Percentiles rank a stretch among this genome's conserved stretches.
Conservation (phyloP, 176 grass and related monocot species). For the Carex myosuroides region DNA sequence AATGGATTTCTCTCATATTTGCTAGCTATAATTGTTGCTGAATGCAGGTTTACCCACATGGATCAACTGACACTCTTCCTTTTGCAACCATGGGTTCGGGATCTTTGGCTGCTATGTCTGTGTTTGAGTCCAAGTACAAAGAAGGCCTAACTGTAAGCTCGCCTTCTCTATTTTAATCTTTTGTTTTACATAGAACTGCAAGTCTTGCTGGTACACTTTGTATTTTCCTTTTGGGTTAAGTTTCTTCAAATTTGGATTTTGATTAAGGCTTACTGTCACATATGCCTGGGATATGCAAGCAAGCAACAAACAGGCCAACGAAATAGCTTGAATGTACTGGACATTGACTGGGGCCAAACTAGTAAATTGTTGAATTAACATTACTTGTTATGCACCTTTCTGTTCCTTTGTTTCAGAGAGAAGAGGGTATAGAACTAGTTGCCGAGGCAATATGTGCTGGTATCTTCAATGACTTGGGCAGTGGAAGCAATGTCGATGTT, state of each 20-base stretch:
- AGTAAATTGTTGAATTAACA: background rate
- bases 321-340: background rate
- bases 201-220: background rate
- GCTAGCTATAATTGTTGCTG: background rate
- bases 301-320: background rate
- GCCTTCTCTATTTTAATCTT: background rate
- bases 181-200: background rate
- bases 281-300: background rate
- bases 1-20: background rate
- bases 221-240: background rate
- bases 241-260: background rate
- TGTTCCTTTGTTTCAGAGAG: conserved; percentile 44
- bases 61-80: conserved; percentile 90
- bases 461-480: conserved; percentile 95
- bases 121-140: conserved; percentile 85
- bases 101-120: conserved; percentile 93
- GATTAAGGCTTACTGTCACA: background rate
- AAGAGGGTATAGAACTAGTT: conserved; percentile 79
- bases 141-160: conserved; percentile 84
- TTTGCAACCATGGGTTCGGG: conserved; percentile 99
- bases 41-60: conserved; percentile 82
- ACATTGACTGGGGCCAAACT: background rate
- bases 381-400: background rate
- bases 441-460: conserved; percentile 63
- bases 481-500: conserved; percentile 94